phyloP scores from a whole-genome alignment of 139 green algal genomes.

The Closterium sp. region DNA sequence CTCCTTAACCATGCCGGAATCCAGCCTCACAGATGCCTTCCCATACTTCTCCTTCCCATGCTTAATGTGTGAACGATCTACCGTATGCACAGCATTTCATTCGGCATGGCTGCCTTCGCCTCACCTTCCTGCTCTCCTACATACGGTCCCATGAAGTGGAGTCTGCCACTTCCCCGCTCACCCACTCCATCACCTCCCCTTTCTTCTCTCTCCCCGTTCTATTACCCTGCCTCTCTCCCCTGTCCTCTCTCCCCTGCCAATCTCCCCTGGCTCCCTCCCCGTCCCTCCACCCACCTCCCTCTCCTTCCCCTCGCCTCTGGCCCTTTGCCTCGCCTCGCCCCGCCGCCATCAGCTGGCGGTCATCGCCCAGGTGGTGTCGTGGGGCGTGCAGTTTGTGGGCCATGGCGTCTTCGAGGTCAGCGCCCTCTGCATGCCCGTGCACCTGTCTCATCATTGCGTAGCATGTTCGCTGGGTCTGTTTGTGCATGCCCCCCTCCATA shows the following conservation, averaged over 20 bases:
- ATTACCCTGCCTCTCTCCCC: background rate
- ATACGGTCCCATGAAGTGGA: no score
- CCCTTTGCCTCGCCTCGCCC: background rate
- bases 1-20: no score
- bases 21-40: no score
- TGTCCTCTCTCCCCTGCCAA: background rate
- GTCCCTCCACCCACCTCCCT: background rate
- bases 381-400: slow-evolving; percentile 37
- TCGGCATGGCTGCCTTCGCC: no score
- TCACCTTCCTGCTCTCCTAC: no score
- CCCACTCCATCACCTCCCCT: no score
- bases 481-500: background rate
- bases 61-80: no score
- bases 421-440: background rate
- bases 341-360: slow-evolving; percentile 19
- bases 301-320: background rate
- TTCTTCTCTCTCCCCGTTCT: background rate
- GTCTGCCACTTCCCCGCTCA: no score
- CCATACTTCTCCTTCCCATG: no score
- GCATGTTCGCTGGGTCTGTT: background rate
- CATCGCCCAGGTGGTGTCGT: slow-evolving; percentile 38
- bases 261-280: background rate
- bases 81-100: no score
- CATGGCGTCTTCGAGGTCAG: slow-evolving; percentile 52
- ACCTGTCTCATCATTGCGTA: background rate